A percentile compares a stretch with the other conserved stretches of the same genome.
These are phyloP conservation scores for Colletotrichum orbiculare DNA, from an alignment of 2,329 filamentous ascomycete species.

Conservation along the genomic window DNA sequence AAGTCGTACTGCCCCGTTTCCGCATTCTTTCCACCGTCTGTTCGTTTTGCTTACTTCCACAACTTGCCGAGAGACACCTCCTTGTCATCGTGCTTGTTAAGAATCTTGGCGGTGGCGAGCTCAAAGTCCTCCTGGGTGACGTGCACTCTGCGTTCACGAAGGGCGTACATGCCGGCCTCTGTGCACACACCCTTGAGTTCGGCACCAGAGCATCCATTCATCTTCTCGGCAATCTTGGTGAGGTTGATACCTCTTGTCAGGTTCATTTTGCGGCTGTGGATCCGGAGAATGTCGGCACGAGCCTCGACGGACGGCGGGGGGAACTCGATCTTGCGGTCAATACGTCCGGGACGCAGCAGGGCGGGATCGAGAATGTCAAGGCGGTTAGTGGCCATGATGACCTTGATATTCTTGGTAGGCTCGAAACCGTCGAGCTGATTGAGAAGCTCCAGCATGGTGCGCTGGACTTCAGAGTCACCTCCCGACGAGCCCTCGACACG, in stretches of 20 bases:
- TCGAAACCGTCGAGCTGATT: constrained; percentile 99
- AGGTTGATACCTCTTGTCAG: constrained; percentile 96
- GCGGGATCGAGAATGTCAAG: constrained; percentile 97
- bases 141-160: constrained; percentile 94
- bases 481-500: constrained; percentile 95
- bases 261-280: constrained; percentile 99
- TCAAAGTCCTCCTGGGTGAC: constrained; percentile 99
- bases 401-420: constrained; percentile 99
- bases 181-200: constrained; percentile 99
- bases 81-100: constrained; percentile 99
- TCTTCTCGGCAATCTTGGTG: constrained; percentile 99
- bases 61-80: constrained; percentile 90
- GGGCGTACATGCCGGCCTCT: constrained; percentile 97
- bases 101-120: constrained; percentile 96
- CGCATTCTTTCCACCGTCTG: background rate
- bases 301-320: constrained; percentile 96
- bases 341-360: constrained; percentile 92
- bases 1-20: constrained; percentile 25
- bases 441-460: constrained; percentile 97
- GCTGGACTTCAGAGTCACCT: constrained; percentile 96
- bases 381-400: constrained; percentile 99
- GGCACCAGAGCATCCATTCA: constrained; percentile 98
- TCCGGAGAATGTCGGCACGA: constrained; percentile 95
- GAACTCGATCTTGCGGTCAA: constrained; percentile 99
- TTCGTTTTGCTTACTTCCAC: constrained; percentile 58